Evolutionary conservation across 139 green algal genomes (phyloP).

Genomic region (Picochlorum sp.): DNA sequence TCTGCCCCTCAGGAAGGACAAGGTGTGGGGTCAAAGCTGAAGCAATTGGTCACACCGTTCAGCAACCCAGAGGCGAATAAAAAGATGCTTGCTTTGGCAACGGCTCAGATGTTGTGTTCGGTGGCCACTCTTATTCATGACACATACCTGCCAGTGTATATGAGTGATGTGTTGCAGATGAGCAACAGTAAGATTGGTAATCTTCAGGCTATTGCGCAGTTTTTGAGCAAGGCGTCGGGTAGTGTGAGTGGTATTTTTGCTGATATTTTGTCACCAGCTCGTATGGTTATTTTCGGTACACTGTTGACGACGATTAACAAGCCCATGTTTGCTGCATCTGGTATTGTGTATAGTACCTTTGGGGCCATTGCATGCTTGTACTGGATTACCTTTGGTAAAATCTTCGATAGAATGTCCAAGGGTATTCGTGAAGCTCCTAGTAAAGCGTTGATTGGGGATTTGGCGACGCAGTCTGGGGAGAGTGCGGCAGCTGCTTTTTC

Average conservation of each 20-base stretch:
- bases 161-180: slow-evolving; percentile 67
- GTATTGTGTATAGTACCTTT: slow-evolving; percentile 43
- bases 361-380: slow-evolving; percentile 51
- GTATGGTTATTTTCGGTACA: slow-evolving; percentile 73
- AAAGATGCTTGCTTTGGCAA: slow-evolving; percentile 51
- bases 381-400: slow-evolving; percentile 69
- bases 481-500: slow-evolving; percentile 60
- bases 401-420: slow-evolving; percentile 59
- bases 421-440: slow-evolving; percentile 71
- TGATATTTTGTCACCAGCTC: slow-evolving; percentile 62
- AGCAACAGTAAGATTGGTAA: slow-evolving; percentile 65
- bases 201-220: slow-evolving; percentile 67
- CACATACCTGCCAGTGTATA: slow-evolving; percentile 78
- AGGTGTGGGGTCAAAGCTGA: slow-evolving; percentile 2
- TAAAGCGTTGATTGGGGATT: slow-evolving; percentile 75
- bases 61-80: slow-evolving; percentile 41
- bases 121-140: slow-evolving; percentile 81
- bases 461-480: slow-evolving; percentile 58
- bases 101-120: slow-evolving; percentile 65
- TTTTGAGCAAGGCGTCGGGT: slow-evolving; percentile 68
- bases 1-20: neutral
- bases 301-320: slow-evolving; percentile 70
- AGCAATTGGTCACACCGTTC: slow-evolving; percentile 24
- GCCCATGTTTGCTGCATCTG: slow-evolving; percentile 68
- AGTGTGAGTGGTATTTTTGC: slow-evolving; percentile 54